phyloP scores from a whole-genome alignment of 345 rosid species.

The Arabidopsis thaliana region TAIR10.1 NC_003071.7:15810001-15810500 shows the following conservation, averaged over 20 bases:
- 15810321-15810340: slow-evolving; percentile 18
- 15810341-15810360: slow-evolving; percentile 28
- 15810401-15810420: background rate
- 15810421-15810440: background rate
- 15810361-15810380: slow-evolving; percentile 1
- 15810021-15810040: slow-evolving; percentile 68
- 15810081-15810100: background rate
- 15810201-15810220: slow-evolving; percentile 74
- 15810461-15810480: no score
- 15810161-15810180: slow-evolving; percentile 75
- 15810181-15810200: slow-evolving; percentile 77
- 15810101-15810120: background rate
- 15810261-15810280: background rate
- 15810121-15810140: slow-evolving; percentile 1
- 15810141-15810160: slow-evolving; percentile 88
- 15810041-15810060: slow-evolving; percentile 39
- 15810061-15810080: slow-evolving; percentile 1
- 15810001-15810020: slow-evolving; percentile 72
- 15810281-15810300: slow-evolving; percentile 2
- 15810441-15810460: background rate
- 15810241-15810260: slow-evolving; percentile 25
- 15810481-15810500: no score
- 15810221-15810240: slow-evolving; percentile 65
- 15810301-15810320: slow-evolving; percentile 28
- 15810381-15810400: background rate